A percentile compares a stretch with the other conserved stretches of the same genome.
Evolutionary conservation across 73 alveolate species (phyloP).

Genomic region (Paramecium primaurelia): DNA sequence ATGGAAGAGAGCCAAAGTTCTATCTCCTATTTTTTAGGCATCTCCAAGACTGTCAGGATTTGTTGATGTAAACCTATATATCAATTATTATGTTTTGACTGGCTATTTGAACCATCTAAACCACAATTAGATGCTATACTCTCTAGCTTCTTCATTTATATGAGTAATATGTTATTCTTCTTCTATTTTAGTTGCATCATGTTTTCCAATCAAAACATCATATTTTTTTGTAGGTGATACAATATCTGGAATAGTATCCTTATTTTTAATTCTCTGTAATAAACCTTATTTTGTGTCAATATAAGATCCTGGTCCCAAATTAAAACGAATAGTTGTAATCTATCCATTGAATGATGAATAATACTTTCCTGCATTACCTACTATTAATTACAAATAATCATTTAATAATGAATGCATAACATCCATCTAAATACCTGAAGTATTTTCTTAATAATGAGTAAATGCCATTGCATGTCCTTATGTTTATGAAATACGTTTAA

Average conservation of each 20-base stretch:
- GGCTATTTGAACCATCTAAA: background rate
- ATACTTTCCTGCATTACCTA: slow-evolving; percentile 45
- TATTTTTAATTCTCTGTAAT: background rate
- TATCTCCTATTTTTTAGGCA: slow-evolving; percentile 22
- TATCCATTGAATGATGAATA: slow-evolving; percentile 21
- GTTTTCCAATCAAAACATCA: background rate
- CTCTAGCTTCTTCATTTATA: background rate
- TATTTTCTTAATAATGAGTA: background rate
- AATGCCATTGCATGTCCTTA: slow-evolving; percentile 29
- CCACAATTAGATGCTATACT: slow-evolving; percentile 24
- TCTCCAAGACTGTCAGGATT: background rate
- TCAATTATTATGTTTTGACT: background rate
- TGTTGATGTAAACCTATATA: slow-evolving; percentile 28
- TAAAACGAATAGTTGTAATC: slow-evolving; percentile 22
- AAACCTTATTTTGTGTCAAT: slow-evolving; percentile 7
- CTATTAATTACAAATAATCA: background rate
- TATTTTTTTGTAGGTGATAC: background rate
- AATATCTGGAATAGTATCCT: slow-evolving; percentile 1
- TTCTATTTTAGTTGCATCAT: background rate
- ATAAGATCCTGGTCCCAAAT: slow-evolving; percentile 48
- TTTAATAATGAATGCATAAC: background rate
- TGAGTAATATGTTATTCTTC: background rate
- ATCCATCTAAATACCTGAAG: slow-evolving; percentile 35
- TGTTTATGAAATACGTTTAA: background rate
- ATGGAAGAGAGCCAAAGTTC: background rate